These are phyloP conservation scores for Usnea hakonensis DNA, from an alignment of 495 filamentous ascomycete genomes.

Conservation along the genomic window DNA sequence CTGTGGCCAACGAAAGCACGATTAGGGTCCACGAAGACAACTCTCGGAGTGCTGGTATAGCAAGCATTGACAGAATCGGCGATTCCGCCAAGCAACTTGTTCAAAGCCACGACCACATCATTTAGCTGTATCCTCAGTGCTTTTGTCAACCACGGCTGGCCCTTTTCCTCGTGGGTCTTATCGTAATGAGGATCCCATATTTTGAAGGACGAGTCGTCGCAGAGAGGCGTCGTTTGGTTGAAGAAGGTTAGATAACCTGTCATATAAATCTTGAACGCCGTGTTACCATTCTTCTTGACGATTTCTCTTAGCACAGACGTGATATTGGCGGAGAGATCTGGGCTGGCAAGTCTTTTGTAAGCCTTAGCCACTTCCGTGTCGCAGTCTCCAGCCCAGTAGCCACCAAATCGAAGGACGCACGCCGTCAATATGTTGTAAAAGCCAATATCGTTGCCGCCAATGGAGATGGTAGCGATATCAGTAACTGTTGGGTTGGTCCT, in stretches of 20 bases:
- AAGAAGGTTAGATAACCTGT: slow-evolving; percentile 45
- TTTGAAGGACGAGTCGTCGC: slow-evolving; percentile 32
- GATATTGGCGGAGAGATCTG: neutral
- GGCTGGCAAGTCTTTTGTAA: slow-evolving; percentile 23
- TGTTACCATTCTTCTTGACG: neutral
- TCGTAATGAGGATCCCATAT: slow-evolving; percentile 4
- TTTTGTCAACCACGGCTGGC: neutral
- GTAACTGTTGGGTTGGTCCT: neutral
- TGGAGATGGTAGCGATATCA: slow-evolving; percentile 32
- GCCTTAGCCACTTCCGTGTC: slow-evolving; percentile 30
- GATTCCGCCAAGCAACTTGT: slow-evolving; percentile 28
- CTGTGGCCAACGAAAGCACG: slow-evolving; percentile 37
- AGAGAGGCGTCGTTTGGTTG: slow-evolving; percentile 37
- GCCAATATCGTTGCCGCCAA: slow-evolving; percentile 45
- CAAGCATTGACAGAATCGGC: neutral
- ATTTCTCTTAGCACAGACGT: neutral
- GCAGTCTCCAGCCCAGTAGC: slow-evolving; percentile 33
- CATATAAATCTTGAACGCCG: slow-evolving; percentile 32
- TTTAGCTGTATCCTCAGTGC: slow-evolving; percentile 31
- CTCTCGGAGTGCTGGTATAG: neutral
- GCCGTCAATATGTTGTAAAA: slow-evolving; percentile 42
- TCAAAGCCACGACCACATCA: slow-evolving; percentile 32
- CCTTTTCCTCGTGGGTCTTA: neutral
- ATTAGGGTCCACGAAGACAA: slow-evolving; percentile 41
- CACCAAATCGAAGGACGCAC: slow-evolving; percentile 33